Evolutionary conservation across 2,329 filamentous ascomycete species (phyloP).

Genomic region (Trichoderma sp.): DNA sequence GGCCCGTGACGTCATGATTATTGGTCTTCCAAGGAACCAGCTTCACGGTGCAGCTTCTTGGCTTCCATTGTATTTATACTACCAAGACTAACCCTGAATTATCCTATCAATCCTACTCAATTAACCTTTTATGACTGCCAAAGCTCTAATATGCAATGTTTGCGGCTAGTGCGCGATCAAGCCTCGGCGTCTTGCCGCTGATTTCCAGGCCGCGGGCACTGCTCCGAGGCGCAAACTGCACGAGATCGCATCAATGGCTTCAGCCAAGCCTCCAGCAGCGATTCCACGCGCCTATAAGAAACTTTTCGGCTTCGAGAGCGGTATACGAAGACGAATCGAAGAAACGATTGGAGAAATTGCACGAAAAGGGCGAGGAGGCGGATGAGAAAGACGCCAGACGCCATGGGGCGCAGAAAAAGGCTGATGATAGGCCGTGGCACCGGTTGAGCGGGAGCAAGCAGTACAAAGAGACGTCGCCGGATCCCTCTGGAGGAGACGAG

Average conservation of each 20-base stretch:
- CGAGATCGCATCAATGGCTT: background rate
- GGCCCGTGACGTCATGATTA: slow-evolving; percentile 20
- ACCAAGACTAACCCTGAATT: background rate
- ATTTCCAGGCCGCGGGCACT: background rate
- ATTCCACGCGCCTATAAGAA: slow-evolving; percentile 27
- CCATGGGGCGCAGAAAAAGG: slow-evolving; percentile 53
- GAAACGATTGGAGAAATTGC: slow-evolving; percentile 29
- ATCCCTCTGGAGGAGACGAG: slow-evolving; percentile 34
- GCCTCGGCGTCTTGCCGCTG: slow-evolving; percentile 3
- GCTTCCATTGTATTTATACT: background rate
- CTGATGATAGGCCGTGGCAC: slow-evolving; percentile 68
- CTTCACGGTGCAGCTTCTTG: background rate
- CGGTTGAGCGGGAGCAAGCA: slow-evolving; percentile 58
- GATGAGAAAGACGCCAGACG: slow-evolving; percentile 31
- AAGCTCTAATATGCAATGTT: slow-evolving; percentile 14
- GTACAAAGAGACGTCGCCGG: slow-evolving; percentile 39
- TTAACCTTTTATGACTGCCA: background rate
- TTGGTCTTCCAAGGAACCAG: background rate
- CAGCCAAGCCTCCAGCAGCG: background rate
- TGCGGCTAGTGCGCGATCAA: slow-evolving; percentile 17
- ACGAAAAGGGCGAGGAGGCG: slow-evolving; percentile 33
- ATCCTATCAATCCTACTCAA: background rate
- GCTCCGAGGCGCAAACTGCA: background rate
- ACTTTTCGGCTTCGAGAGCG: slow-evolving; percentile 33
- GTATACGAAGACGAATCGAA: slow-evolving; percentile 29